phyloP scores from a whole-genome alignment of 2,329 filamentous ascomycete species.

The Cercospora berteroae region DNA sequence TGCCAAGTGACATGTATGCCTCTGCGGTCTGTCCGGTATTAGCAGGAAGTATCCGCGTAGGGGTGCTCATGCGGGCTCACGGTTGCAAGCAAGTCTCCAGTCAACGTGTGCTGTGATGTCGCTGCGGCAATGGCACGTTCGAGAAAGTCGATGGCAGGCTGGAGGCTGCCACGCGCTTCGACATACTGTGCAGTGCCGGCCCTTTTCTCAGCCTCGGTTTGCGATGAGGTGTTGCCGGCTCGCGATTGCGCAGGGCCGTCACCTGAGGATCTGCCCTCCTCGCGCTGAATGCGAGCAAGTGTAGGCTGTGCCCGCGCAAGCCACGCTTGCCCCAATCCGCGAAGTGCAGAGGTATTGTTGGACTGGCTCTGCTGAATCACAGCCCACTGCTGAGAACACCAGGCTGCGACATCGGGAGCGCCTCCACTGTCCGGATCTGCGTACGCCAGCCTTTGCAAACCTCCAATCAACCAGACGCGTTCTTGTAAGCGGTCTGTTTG shows the following conservation, averaged over 20 bases:
- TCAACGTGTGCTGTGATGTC: conserved; percentile 39
- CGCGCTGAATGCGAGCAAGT: conserved; percentile 49
- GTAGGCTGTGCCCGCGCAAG: conserved; percentile 51
- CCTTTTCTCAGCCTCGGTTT: conserved; percentile 41
- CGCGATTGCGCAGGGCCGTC: conserved; percentile 35
- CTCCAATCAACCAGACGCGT: conserved; percentile 44
- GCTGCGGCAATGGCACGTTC: conserved; percentile 48
- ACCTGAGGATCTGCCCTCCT: conserved; percentile 43
- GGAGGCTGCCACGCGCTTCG: conserved; percentile 52
- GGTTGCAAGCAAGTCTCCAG: conserved; percentile 46
- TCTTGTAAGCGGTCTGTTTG: conserved; percentile 38
- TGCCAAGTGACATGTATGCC: conserved; percentile 54
- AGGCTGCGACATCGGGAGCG: conserved; percentile 49
- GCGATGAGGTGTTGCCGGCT: conserved; percentile 33
- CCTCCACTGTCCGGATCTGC: conserved; percentile 49
- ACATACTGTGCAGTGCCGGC: conserved; percentile 48
- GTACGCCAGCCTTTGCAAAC: conserved; percentile 52
- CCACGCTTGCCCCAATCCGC: conserved; percentile 54
- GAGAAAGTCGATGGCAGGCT: conserved; percentile 54
- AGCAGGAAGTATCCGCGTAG: neutral
- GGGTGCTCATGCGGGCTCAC: conserved; percentile 36
- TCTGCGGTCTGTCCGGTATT: conserved; percentile 47
- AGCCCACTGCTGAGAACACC: conserved; percentile 52
- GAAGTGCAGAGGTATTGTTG: conserved; percentile 44
- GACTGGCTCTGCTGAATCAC: conserved; percentile 47